phyloP scores from a whole-genome alignment of 2,329 filamentous ascomycete genomes.

The Colletotrichum spinosum region DNA sequence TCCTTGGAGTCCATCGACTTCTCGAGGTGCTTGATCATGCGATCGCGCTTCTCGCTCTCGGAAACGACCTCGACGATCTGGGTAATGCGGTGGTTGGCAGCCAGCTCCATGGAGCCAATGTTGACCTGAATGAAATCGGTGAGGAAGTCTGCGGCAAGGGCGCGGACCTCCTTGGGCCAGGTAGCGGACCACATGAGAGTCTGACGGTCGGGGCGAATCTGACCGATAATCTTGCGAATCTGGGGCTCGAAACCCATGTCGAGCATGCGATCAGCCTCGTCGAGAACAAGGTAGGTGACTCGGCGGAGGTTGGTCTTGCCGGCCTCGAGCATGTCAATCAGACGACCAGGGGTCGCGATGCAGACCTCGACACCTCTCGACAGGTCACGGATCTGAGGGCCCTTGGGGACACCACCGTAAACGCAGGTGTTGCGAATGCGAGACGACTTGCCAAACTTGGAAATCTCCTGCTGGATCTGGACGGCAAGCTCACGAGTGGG shows the following conservation, averaged over 20 bases:
- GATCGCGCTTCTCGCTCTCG: conserved; percentile 97
- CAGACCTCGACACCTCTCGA: conserved; percentile 96
- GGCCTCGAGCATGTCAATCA: conserved; percentile 98
- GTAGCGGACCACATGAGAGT: conserved; percentile 99
- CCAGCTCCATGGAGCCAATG: conserved; percentile 94
- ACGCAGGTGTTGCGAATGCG: conserved; percentile 99
- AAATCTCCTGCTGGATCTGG: conserved; percentile 98
- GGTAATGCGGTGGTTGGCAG: conserved; percentile 97
- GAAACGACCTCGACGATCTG: conserved; percentile 97
- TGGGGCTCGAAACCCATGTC: conserved; percentile 99
- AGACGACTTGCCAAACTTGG: conserved; percentile 97
- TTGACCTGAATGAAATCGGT: conserved; percentile 99
- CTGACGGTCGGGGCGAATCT: conserved; percentile 98
- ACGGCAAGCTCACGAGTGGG: conserved; percentile 98
- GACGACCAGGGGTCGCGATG: conserved; percentile 96
- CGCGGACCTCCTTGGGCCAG: conserved; percentile 98
- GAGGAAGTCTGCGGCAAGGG: conserved; percentile 90
- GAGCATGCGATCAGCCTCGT: conserved; percentile 99
- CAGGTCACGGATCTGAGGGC: conserved; percentile 94
- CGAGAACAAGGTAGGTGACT: conserved; percentile 97
- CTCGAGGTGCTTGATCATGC: conserved; percentile 97
- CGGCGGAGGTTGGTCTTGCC: conserved; percentile 98
- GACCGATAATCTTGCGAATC: conserved; percentile 97
- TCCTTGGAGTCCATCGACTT: conserved; percentile 96
- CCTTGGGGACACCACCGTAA: conserved; percentile 98